These are phyloP conservation scores for Chlamydomonas reinhardtii DNA, from an alignment of 163 green algal species.

Conservation along the genomic window DNA sequence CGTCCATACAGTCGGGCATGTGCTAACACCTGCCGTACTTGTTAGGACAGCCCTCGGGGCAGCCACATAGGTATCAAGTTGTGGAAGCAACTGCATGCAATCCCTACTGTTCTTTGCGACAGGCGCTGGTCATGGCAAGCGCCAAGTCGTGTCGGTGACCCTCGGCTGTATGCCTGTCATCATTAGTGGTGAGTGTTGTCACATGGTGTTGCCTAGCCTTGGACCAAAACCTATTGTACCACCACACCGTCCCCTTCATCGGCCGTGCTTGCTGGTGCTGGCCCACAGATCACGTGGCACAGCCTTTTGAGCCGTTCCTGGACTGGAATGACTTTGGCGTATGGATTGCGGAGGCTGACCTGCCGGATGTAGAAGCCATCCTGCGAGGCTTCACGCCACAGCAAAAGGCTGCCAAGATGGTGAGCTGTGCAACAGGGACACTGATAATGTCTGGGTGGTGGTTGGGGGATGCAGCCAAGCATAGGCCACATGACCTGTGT, in stretches of 20 bases:
- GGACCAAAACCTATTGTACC: no score
- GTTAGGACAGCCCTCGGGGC: no score
- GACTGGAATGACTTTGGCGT: constrained; percentile 52
- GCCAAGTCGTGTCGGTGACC: neutral
- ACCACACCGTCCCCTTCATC: neutral
- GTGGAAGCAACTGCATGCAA: no score
- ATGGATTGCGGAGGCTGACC: constrained; percentile 25
- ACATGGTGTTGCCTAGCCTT: neutral
- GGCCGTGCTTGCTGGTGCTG: no score
- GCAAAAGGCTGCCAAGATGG: constrained; percentile 46
- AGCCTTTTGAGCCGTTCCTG: constrained; percentile 47
- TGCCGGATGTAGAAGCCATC: constrained; percentile 12
- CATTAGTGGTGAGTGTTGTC: constrained; percentile 6
- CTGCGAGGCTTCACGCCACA: constrained; percentile 16
- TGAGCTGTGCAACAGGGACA: neutral
- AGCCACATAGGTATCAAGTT: no score
- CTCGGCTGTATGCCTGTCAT: constrained; percentile 41
- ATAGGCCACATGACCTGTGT: neutral
- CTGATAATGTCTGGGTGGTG: neutral
- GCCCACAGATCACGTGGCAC: constrained; percentile 25
- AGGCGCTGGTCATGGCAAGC: constrained; percentile 39
- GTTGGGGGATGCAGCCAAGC: neutral
- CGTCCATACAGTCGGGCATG: no score
- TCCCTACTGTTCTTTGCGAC: neutral
- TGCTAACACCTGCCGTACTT: no score